These are phyloP conservation scores for Hortaea sp. DNA, from an alignment of 2,329 filamentous ascomycete genomes.

Conservation along the genomic window DNA sequence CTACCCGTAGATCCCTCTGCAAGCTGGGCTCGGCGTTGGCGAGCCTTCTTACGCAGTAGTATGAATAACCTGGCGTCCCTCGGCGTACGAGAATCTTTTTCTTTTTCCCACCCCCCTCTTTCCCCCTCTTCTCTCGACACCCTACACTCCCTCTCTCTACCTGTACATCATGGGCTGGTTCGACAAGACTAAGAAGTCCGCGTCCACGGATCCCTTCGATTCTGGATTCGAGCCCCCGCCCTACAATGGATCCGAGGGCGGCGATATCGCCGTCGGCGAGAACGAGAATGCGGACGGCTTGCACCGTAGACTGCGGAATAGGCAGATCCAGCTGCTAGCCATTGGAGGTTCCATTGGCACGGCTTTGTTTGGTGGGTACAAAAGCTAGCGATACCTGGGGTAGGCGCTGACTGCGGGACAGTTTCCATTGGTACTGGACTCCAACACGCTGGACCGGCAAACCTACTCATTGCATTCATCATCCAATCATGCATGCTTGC, in stretches of 20 bases:
- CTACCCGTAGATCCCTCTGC: neutral
- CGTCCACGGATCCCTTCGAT: neutral
- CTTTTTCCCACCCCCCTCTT: neutral
- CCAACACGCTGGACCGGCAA: constrained; percentile 39
- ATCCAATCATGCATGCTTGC: constrained; percentile 47
- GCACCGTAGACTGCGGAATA: constrained; percentile 23
- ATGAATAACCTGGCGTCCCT: neutral
- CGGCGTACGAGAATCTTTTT: neutral
- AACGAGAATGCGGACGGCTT: constrained; percentile 11
- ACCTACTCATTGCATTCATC: constrained; percentile 49
- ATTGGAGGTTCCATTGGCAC: constrained; percentile 27
- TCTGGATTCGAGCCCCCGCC: neutral
- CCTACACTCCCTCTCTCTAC: neutral
- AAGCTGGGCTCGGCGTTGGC: neutral
- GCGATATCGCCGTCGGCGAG: neutral
- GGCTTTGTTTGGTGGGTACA: constrained; percentile 18
- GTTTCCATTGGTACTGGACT: constrained; percentile 46
- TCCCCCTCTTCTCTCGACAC: neutral
- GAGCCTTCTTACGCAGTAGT: neutral
- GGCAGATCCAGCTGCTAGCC: constrained; percentile 28
- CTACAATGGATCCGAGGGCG: neutral
- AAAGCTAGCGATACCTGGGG: no score
- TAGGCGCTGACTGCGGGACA: no score
- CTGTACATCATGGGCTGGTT: constrained; percentile 1
- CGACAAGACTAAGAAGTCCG: constrained; percentile 2